Percentiles rank a stretch among this genome's conserved stretches.
These are phyloP conservation scores for Chalciporus pseudorubinellus DNA, from an alignment of 768 basidiomycete species.

Conservation along the genomic window DNA sequence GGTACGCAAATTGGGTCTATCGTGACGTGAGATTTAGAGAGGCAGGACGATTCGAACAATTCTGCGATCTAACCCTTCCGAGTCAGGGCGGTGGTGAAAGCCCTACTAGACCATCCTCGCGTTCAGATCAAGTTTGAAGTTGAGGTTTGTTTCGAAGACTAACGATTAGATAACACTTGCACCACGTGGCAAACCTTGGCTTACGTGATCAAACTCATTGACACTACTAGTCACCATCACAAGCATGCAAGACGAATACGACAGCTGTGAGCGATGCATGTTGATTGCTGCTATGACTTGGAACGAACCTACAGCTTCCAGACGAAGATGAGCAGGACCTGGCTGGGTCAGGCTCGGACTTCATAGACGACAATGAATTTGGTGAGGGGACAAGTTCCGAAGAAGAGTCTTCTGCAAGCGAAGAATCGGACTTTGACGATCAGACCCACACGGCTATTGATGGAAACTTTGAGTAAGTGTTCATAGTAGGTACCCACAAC, in stretches of 20 bases:
- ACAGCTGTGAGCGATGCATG: conserved; percentile 16
- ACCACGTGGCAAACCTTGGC: too few relatives aligned
- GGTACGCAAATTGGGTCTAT: too few relatives aligned
- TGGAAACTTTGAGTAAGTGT: conserved; percentile 56
- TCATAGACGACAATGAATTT: not conserved
- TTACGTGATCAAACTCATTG: too few relatives aligned
- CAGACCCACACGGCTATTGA: conserved; percentile 39
- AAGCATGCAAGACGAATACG: conserved; percentile 14
- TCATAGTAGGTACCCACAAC: not conserved
- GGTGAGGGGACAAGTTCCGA: not conserved
- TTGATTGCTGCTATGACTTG: not conserved
- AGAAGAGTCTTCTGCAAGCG: conserved; percentile 9
- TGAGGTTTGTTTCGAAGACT: too few relatives aligned
- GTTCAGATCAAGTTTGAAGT: too few relatives aligned
- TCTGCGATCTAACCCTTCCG: too few relatives aligned
- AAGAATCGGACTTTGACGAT: conserved; percentile 40
- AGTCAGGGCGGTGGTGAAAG: too few relatives aligned
- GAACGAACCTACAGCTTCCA: not conserved
- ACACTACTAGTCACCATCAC: not conserved
- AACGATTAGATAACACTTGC: too few relatives aligned
- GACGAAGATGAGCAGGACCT: not conserved
- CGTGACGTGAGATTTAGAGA: too few relatives aligned
- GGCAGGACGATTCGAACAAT: too few relatives aligned
- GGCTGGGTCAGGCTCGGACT: conserved; percentile 3
- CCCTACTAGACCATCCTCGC: too few relatives aligned